These are phyloP conservation scores for Fusarium kyushuense DNA, from an alignment of 2,329 filamentous ascomycete species.

Conservation along the genomic window DNA sequence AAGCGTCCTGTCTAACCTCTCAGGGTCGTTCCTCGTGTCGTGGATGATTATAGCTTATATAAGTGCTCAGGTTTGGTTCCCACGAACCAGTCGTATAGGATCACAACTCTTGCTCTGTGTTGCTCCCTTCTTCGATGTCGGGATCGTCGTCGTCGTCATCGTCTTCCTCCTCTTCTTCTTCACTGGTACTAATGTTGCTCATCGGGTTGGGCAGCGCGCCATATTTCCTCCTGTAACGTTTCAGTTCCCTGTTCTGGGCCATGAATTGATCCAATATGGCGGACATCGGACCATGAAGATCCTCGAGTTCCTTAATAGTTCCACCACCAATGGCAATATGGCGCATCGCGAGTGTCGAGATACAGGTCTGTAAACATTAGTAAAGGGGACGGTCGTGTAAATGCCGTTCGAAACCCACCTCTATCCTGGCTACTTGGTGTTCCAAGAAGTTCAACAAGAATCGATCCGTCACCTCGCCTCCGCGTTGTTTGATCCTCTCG, in stretches of 20 bases:
- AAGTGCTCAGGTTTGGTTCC: constrained; percentile 14
- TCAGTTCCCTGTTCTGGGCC: constrained; percentile 72
- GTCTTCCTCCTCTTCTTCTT: constrained; percentile 14
- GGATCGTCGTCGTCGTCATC: constrained; percentile 46
- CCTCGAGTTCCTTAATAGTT: constrained; percentile 71
- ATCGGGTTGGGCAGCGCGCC: constrained; percentile 56
- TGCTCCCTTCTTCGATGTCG: constrained; percentile 44
- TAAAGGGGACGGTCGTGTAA: neutral
- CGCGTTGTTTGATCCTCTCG: constrained; percentile 73
- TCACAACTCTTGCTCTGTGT: constrained; percentile 48
- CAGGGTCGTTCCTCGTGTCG: constrained; percentile 31
- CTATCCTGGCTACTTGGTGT: constrained; percentile 94
- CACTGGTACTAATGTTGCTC: constrained; percentile 35
- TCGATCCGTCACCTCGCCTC: constrained; percentile 87
- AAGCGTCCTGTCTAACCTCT: constrained; percentile 31
- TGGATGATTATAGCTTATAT: constrained; percentile 41
- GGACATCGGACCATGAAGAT: constrained; percentile 82
- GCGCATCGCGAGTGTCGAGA: constrained; percentile 81
- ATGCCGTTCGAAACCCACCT: constrained; percentile 84
- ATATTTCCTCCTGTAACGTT: constrained; percentile 68
- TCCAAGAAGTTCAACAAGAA: constrained; percentile 92
- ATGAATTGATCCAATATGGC: constrained; percentile 74
- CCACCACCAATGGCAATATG: constrained; percentile 80
- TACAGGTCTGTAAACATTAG: constrained; percentile 73
- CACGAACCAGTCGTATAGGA: constrained; percentile 9